phyloP scores from a whole-genome alignment of 78 protist species.

The Dictyostelium intermedium region DNA sequence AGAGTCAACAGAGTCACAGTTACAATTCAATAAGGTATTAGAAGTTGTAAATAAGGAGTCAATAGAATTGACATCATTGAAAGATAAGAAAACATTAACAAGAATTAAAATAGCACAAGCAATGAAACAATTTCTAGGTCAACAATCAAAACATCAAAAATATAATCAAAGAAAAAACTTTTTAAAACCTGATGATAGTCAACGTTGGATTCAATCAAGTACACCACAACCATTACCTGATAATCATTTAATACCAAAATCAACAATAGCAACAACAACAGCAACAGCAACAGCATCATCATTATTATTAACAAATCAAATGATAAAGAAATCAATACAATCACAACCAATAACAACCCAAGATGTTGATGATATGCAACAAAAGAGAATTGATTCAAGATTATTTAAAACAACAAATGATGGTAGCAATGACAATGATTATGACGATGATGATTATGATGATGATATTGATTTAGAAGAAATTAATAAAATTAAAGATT shows the following conservation, averaged over 20 bases:
- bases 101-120: constrained; percentile 56
- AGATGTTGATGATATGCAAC: constrained; percentile 25
- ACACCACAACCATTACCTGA: background rate
- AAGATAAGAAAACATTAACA: constrained; percentile 5
- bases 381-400: background rate
- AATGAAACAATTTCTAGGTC: constrained; percentile 51
- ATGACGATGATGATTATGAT: background rate
- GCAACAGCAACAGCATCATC: background rate
- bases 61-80: constrained; percentile 1
- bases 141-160: constrained; percentile 35
- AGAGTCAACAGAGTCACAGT: background rate
- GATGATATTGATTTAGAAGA: background rate
- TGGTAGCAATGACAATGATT: background rate
- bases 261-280: too few species aligned
- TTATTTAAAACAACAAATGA: background rate
- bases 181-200: background rate
- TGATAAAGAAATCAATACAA: background rate
- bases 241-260: background rate
- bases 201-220: background rate
- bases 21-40: background rate
- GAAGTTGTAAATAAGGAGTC: constrained; percentile 23
- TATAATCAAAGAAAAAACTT: constrained; percentile 30
- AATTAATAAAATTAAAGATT: background rate
- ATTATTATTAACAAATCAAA: background rate
- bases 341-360: background rate